Conservation (phyloP, 139 green algal species). For the Tetratostichococcus sp. region DNA sequence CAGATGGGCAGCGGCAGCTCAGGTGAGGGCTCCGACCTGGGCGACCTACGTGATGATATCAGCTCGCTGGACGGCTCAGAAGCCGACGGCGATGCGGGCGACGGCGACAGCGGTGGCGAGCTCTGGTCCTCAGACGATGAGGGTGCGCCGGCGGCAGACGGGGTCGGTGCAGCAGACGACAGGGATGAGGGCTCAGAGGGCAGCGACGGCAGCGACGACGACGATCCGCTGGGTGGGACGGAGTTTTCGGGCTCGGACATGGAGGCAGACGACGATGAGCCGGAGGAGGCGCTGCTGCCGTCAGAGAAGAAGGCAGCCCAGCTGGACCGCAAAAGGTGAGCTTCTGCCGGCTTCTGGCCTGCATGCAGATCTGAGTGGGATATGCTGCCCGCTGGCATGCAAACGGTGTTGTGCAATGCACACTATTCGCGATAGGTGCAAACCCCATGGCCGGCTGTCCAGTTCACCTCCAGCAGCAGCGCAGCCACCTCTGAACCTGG, state of each 20-base stretch:
- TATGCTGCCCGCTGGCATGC: too few relatives aligned
- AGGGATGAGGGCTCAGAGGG: background rate
- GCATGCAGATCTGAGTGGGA: too few relatives aligned
- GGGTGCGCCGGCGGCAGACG: constrained; percentile 2
- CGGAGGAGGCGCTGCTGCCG: constrained; percentile 50
- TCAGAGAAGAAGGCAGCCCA: constrained; percentile 42
- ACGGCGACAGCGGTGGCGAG: constrained; percentile 2
- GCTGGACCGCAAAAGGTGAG: constrained; percentile 50
- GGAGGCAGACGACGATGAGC: constrained; percentile 10
- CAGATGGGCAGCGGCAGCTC: background rate
- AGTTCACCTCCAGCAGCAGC: too few relatives aligned
- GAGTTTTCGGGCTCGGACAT: background rate
- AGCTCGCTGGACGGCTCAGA: background rate
- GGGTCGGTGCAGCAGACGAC: background rate
- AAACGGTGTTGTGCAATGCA: too few relatives aligned
- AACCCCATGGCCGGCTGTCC: too few relatives aligned
- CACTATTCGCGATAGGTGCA: too few relatives aligned
- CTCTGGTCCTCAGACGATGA: constrained; percentile 5
- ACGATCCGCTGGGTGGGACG: background rate
- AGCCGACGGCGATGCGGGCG: background rate
- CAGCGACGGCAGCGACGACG: constrained; percentile 9
- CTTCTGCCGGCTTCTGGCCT: too few relatives aligned
- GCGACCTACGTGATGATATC: background rate
- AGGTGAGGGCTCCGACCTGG: background rate
- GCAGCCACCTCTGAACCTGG: too few relatives aligned